Conservation (phyloP, 352 stramenopile genomes). For the Phytophthora palmivora region DNA sequence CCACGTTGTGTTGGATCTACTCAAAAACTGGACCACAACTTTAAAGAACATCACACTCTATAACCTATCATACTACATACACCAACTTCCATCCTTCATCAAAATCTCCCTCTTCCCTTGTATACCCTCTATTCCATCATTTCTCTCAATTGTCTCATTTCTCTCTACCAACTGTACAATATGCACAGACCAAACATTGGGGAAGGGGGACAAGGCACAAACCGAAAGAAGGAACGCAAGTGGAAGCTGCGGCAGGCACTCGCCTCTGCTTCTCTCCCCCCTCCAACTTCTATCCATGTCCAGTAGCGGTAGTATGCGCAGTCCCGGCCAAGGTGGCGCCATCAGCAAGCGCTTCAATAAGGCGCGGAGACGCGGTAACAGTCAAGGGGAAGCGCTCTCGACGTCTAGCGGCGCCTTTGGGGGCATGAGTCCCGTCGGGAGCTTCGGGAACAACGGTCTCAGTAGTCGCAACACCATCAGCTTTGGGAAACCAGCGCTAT, state of each 20-base stretch:
- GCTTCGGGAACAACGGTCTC: conserved; percentile 29
- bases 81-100: neutral
- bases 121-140: too few species aligned
- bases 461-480: conserved; percentile 61
- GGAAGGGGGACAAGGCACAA: conserved; percentile 29
- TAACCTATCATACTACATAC: neutral
- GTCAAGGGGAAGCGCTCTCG: conserved; percentile 55
- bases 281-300: too few species aligned
- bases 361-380: conserved; percentile 71
- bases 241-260: conserved; percentile 9
- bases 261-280: neutral
- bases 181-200: conserved; percentile 23
- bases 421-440: conserved; percentile 53
- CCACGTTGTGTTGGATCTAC: conserved; percentile 28
- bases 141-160: neutral
- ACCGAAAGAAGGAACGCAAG: conserved; percentile 30
- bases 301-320: conserved; percentile 35
- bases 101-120: too few species aligned
- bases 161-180: conserved; percentile 6
- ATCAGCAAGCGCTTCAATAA: conserved; percentile 80
- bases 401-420: conserved; percentile 40
- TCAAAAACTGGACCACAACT: conserved; percentile 15
- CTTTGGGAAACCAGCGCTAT: conserved; percentile 47
- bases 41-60: neutral
- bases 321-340: conserved; percentile 40